Conservation (phyloP, 768 basidiomycete genomes). For the Tulasnella calospora region DNA sequence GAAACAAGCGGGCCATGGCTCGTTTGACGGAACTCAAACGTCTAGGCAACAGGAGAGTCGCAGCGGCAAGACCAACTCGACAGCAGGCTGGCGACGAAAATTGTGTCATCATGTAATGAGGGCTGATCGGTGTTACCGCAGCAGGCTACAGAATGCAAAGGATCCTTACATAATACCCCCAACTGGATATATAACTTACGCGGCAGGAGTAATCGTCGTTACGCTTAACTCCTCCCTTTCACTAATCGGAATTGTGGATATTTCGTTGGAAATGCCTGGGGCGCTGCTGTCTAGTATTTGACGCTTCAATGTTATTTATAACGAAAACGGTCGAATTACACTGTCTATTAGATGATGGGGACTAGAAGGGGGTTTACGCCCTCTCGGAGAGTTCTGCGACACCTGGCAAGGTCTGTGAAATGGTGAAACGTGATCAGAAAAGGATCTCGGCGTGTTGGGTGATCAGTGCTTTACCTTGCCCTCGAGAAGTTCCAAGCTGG, state of each 20-base stretch:
- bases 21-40: slow-evolving; percentile 94
- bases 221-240: neutral
- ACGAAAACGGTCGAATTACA: slow-evolving; percentile 6
- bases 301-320: slow-evolving; percentile 10
- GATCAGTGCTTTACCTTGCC: slow-evolving; percentile 69
- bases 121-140: neutral
- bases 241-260: neutral
- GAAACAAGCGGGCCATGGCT: slow-evolving; percentile 97
- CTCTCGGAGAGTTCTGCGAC: slow-evolving; percentile 88
- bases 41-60: slow-evolving; percentile 70
- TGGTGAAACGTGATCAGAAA: slow-evolving; percentile 29
- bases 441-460: neutral
- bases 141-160: neutral
- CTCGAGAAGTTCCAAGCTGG: slow-evolving; percentile 91
- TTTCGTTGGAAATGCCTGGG: neutral
- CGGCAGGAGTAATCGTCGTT: neutral
- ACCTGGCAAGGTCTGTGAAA: slow-evolving; percentile 69
- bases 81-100: slow-evolving; percentile 94
- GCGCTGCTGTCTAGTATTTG: neutral
- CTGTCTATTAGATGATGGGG: slow-evolving; percentile 14
- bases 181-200: neutral
- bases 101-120: slow-evolving; percentile 51
- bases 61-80: slow-evolving; percentile 79
- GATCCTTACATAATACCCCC: slow-evolving; percentile 4
- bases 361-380: slow-evolving; percentile 32